Percentiles rank a stretch among this genome's conserved stretches.
These are phyloP conservation scores for Colletotrichum sp. DNA, from an alignment of 2,329 filamentous ascomycete species.

Conservation along the genomic window DNA sequence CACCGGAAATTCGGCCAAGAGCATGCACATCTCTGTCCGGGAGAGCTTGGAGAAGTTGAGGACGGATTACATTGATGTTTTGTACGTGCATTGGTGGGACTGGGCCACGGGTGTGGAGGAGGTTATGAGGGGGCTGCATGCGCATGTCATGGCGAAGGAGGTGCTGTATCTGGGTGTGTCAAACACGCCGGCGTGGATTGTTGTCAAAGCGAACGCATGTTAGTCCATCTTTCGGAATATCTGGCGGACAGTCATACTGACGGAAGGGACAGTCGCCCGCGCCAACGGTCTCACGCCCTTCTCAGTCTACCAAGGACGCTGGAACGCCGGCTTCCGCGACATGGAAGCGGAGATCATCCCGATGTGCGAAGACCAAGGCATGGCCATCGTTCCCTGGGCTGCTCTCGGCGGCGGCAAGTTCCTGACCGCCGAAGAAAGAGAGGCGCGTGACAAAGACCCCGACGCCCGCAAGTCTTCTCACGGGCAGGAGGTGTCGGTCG, in stretches of 20 bases:
- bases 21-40: constrained; percentile 43
- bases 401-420: constrained; percentile 58
- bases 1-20: constrained; percentile 45
- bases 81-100: constrained; percentile 51
- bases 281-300: constrained; percentile 38
- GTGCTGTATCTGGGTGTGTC: constrained; percentile 45
- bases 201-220: constrained; percentile 38
- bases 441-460: constrained; percentile 24
- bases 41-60: constrained; percentile 49
- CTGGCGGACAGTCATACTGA: background rate
- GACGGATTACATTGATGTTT: constrained; percentile 46
- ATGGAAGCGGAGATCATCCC: constrained; percentile 46
- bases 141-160: constrained; percentile 42
- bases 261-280: constrained; percentile 25
- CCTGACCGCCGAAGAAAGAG: constrained; percentile 40
- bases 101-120: constrained; percentile 43
- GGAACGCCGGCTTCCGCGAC: constrained; percentile 36
- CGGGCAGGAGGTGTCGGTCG: background rate
- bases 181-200: constrained; percentile 44
- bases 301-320: constrained; percentile 41
- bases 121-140: constrained; percentile 44
- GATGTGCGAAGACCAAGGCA: constrained; percentile 43
- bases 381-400: constrained; percentile 65
- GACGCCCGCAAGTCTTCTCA: background rate
- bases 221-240: background rate